phyloP scores from a whole-genome alignment of 2,329 filamentous ascomycete genomes.

The Trichoderma arundinaceum region DNA sequence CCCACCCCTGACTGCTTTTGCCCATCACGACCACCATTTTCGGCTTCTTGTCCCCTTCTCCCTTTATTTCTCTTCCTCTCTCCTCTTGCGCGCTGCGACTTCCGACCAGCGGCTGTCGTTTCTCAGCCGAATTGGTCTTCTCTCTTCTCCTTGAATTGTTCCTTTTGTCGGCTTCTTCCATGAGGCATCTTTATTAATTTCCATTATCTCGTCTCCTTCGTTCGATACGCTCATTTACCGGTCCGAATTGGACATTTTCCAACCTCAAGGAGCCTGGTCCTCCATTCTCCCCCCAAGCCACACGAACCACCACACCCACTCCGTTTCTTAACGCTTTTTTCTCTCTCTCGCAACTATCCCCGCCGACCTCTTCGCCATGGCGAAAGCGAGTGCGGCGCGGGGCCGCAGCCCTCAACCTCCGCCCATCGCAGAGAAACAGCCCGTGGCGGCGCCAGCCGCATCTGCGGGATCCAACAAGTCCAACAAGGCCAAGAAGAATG shows the following conservation, averaged over 20 bases:
- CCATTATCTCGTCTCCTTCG: slow-evolving; percentile 29
- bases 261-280: slow-evolving; percentile 6
- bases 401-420: slow-evolving; percentile 47
- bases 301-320: background rate
- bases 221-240: slow-evolving; percentile 32
- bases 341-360: slow-evolving; percentile 1
- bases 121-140: slow-evolving; percentile 27
- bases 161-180: slow-evolving; percentile 26
- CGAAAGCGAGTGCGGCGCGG: slow-evolving; percentile 43
- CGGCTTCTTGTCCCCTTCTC: slow-evolving; percentile 31
- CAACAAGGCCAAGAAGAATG: slow-evolving; percentile 47
- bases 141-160: slow-evolving; percentile 27
- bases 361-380: slow-evolving; percentile 40
- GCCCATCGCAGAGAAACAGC: slow-evolving; percentile 35
- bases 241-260: slow-evolving; percentile 26
- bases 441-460: slow-evolving; percentile 26
- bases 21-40: slow-evolving; percentile 30
- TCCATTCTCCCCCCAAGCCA: background rate
- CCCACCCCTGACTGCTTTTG: slow-evolving; percentile 33
- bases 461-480: slow-evolving; percentile 39
- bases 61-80: slow-evolving; percentile 34
- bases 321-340: background rate
- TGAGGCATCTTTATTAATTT: slow-evolving; percentile 32
- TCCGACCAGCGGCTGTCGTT: slow-evolving; percentile 26
- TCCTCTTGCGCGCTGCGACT: slow-evolving; percentile 28